Evolutionary conservation across 139 green algal genomes (phyloP).

Genomic region (Marvania coccoides): DNA sequence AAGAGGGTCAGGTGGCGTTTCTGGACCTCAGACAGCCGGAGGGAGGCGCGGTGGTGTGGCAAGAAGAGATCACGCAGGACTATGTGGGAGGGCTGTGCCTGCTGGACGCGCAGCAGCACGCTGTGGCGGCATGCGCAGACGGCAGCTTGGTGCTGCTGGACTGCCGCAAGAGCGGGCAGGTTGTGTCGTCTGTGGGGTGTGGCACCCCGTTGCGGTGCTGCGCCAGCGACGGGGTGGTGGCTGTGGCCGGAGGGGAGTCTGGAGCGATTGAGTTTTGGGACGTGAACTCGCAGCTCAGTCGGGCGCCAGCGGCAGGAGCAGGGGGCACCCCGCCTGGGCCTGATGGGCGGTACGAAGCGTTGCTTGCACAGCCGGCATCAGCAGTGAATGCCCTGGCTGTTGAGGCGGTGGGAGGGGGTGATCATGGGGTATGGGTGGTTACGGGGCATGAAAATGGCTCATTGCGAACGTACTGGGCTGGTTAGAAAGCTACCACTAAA

Average conservation of each 20-base stretch:
- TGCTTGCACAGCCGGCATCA: constrained; percentile 11
- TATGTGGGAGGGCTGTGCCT: constrained; percentile 57
- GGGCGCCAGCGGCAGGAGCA: neutral
- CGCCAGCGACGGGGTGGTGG: constrained; percentile 31
- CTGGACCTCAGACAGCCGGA: constrained; percentile 43
- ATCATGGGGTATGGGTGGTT: constrained; percentile 4
- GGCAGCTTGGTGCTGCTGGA: constrained; percentile 44
- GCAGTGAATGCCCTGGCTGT: constrained; percentile 31
- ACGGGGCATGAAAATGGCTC: constrained; percentile 29
- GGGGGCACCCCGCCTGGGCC: constrained; percentile 20
- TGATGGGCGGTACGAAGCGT: constrained; percentile 26
- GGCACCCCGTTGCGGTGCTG: constrained; percentile 50
- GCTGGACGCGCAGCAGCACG: constrained; percentile 20
- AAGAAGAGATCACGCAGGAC: constrained; percentile 33
- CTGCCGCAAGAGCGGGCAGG: constrained; percentile 14
- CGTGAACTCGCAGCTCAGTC: constrained; percentile 13
- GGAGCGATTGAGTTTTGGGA: constrained; percentile 53
- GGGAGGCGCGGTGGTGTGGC: neutral
- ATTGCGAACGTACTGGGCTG: neutral
- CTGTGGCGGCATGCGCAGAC: constrained; percentile 38
- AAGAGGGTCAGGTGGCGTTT: constrained; percentile 53
- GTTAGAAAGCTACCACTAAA: neutral
- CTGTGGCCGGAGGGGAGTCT: constrained; percentile 43
- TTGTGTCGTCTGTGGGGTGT: constrained; percentile 9
- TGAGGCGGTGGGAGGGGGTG: neutral